Conservation (phyloP, 1,139 yeast species). For the Yamadazyma friedrichii region DNA sequence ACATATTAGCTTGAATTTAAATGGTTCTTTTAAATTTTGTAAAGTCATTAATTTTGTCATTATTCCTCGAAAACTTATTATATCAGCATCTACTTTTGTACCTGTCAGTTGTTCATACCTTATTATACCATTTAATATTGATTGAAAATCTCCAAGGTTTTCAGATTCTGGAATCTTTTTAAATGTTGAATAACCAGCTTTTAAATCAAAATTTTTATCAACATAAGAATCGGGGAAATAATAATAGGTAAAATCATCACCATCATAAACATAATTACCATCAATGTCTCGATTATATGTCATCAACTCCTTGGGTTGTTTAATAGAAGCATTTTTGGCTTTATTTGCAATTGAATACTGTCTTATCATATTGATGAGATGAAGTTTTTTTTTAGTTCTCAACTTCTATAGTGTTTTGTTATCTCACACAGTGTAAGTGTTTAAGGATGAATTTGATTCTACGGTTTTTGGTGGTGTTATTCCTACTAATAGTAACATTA, state of each 20-base stretch:
- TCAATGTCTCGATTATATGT: constrained; percentile 57
- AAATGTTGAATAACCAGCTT: constrained; percentile 62
- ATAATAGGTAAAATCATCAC: constrained; percentile 60
- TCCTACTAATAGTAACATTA: background rate
- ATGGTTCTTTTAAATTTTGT: constrained; percentile 55
- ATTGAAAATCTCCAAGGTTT: constrained; percentile 54
- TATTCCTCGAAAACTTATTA: constrained; percentile 82
- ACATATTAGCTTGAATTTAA: constrained; percentile 61
- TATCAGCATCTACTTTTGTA: constrained; percentile 54
- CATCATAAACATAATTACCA: constrained; percentile 39
- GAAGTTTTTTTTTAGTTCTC: background rate
- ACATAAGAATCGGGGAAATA: constrained; percentile 73
- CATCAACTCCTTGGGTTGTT: constrained; percentile 73
- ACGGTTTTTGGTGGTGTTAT: background rate
- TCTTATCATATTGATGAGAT: constrained; percentile 20
- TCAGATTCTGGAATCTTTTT: constrained; percentile 53
- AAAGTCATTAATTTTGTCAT: constrained; percentile 66
- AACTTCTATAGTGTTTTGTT: too few species aligned
- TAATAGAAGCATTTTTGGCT: constrained; percentile 53
- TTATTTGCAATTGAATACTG: constrained; percentile 47
- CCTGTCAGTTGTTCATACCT: constrained; percentile 51
- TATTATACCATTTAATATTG: constrained; percentile 55
- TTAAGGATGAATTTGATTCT: background rate
- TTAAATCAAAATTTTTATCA: constrained; percentile 55
- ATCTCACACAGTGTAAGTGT: background rate